Conservation (phyloP, 371 early-diverging fungal genomes). For the Syncephalastrum contaminatum region DNA sequence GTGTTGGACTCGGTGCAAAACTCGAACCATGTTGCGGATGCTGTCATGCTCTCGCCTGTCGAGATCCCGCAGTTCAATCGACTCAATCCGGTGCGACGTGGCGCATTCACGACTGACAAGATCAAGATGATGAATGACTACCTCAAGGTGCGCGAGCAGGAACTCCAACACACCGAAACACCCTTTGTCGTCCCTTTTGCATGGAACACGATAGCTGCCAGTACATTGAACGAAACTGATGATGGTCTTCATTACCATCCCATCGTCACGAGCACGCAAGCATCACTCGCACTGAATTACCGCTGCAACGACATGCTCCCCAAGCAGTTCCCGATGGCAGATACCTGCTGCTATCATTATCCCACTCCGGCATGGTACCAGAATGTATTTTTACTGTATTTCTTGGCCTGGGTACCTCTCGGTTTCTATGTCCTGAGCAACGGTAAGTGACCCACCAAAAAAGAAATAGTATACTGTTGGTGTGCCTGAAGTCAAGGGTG, state of each 20-base stretch:
- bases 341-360: slow-evolving; percentile 66
- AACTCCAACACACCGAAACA: slow-evolving; percentile 11
- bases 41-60: slow-evolving; percentile 34
- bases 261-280: slow-evolving; percentile 44
- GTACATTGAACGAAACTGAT: slow-evolving; percentile 36
- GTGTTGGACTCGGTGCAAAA: slow-evolving; percentile 28
- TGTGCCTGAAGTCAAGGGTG: no score
- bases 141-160: slow-evolving; percentile 20
- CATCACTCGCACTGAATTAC: slow-evolving; percentile 63
- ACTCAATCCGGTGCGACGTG: slow-evolving; percentile 38
- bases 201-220: slow-evolving; percentile 50
- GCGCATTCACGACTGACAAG: slow-evolving; percentile 38
- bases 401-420: slow-evolving; percentile 43
- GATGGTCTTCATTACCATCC: slow-evolving; percentile 66
- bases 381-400: slow-evolving; percentile 32
- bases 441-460: slow-evolving; percentile 16
- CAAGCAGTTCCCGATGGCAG: slow-evolving; percentile 45
- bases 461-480: no score
- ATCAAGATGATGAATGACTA: slow-evolving; percentile 60
- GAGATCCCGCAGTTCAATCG: slow-evolving; percentile 30
- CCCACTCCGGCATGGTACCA: slow-evolving; percentile 51
- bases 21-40: slow-evolving; percentile 30
- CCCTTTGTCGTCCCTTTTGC: slow-evolving; percentile 47
- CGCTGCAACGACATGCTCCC: slow-evolving; percentile 55
- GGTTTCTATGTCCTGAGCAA: slow-evolving; percentile 30